phyloP scores from a whole-genome alignment of 2,329 filamentous ascomycete genomes.

The Purpureocillium takamizusanense region DNA sequence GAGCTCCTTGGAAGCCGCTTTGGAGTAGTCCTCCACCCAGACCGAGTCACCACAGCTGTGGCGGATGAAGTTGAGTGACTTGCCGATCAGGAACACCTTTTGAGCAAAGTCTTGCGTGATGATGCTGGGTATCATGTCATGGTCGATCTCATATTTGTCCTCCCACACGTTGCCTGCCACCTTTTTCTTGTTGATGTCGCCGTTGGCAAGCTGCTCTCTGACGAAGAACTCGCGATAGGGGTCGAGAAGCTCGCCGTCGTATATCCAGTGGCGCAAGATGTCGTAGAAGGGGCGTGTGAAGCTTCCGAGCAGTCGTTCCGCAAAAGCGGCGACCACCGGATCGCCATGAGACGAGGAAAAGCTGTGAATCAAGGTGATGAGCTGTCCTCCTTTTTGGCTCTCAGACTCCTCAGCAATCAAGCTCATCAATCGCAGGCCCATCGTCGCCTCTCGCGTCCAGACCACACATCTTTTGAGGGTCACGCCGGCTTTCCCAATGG shows the following conservation, averaged over 20 bases:
- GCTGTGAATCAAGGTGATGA: slow-evolving; percentile 87
- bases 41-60: slow-evolving; percentile 88
- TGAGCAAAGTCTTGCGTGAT: slow-evolving; percentile 90
- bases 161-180: slow-evolving; percentile 92
- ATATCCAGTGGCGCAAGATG: slow-evolving; percentile 94
- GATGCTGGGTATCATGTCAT: slow-evolving; percentile 84
- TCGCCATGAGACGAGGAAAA: slow-evolving; percentile 93
- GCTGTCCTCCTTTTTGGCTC: slow-evolving; percentile 73
- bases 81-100: slow-evolving; percentile 94
- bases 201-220: slow-evolving; percentile 57
- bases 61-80: slow-evolving; percentile 95
- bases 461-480: slow-evolving; percentile 93
- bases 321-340: slow-evolving; percentile 87
- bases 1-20: slow-evolving; percentile 83
- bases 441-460: slow-evolving; percentile 95
- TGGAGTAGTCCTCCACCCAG: slow-evolving; percentile 95
- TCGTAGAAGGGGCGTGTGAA: slow-evolving; percentile 95
- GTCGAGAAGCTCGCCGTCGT: slow-evolving; percentile 95
- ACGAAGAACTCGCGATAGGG: slow-evolving; percentile 96
- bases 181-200: slow-evolving; percentile 41
- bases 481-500: slow-evolving; percentile 78
- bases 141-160: slow-evolving; percentile 84
- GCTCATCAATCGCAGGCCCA: slow-evolving; percentile 88
- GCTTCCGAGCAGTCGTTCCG: slow-evolving; percentile 75
- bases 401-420: slow-evolving; percentile 87